Evolutionary conservation across 192 early-diverging fungal species (phyloP).

Genomic region (Linnemannia schmuckeri): DNA sequence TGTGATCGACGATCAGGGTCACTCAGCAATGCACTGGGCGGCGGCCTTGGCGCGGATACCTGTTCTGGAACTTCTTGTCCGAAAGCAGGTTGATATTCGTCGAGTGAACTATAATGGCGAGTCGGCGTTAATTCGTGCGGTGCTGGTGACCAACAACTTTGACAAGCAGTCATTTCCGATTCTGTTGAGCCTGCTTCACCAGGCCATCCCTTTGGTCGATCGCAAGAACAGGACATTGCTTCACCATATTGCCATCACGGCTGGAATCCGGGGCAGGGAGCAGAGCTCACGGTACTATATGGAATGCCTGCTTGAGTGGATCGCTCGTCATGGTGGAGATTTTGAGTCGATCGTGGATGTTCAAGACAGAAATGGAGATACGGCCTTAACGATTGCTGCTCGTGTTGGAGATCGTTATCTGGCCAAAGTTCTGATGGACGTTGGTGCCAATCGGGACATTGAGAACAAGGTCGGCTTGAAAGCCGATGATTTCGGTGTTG

Average conservation of each 20-base stretch:
- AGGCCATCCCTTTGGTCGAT: conserved; percentile 81
- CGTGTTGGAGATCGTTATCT: conserved; percentile 80
- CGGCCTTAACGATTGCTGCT: conserved; percentile 91
- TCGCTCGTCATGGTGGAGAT: conserved; percentile 59
- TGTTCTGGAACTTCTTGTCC: conserved; percentile 83
- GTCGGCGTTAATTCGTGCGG: conserved; percentile 90
- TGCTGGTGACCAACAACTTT: conserved; percentile 88
- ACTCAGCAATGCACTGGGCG: conserved; percentile 97
- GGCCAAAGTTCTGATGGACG: conserved; percentile 75
- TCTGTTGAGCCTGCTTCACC: conserved; percentile 81
- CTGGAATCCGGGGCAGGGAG: conserved; percentile 75
- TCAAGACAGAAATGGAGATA: conserved; percentile 82
- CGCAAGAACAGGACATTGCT: conserved; percentile 82
- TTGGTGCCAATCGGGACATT: conserved; percentile 84
- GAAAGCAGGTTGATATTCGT: conserved; percentile 79
- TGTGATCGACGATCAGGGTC: conserved; percentile 94
- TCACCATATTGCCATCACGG: conserved; percentile 90
- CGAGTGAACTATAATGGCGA: conserved; percentile 87
- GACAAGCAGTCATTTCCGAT: conserved; percentile 85
- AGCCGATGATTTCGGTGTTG: conserved; percentile 77
- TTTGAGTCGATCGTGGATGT: conserved; percentile 68
- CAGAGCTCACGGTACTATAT: conserved; percentile 87
- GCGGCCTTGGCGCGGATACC: conserved; percentile 85
- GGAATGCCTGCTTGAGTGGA: conserved; percentile 83
- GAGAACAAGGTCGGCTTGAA: conserved; percentile 83